These are phyloP conservation scores for Fusarium nematophilum DNA, from an alignment of 2,329 filamentous ascomycete genomes.

Conservation along the genomic window DNA sequence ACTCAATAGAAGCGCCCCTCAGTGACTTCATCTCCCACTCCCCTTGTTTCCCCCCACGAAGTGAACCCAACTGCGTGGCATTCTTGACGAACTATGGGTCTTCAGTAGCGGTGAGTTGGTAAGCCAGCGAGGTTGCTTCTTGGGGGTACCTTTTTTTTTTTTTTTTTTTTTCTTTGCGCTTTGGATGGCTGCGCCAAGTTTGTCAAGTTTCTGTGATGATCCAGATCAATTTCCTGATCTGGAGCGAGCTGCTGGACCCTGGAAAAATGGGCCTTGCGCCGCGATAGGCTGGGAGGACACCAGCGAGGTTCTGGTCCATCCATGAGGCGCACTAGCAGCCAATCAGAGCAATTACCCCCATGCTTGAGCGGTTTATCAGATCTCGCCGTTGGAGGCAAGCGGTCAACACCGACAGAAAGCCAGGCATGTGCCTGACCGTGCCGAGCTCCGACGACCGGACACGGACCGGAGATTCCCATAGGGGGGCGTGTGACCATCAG, in stretches of 20 bases:
- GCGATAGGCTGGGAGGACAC: too few species aligned
- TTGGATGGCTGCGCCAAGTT: neutral
- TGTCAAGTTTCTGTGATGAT: neutral
- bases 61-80: too few species aligned
- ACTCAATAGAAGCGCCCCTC: too few species aligned
- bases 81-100: neutral
- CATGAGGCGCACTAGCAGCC: neutral
- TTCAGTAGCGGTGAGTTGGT: too few species aligned
- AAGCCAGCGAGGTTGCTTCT: neutral
- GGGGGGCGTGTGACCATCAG: constrained; percentile 8
- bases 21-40: neutral
- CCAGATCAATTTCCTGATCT: constrained; percentile 1
- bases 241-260: constrained; percentile 1
- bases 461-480: neutral
- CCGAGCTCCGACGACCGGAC: constrained; percentile 28
- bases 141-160: too few species aligned
- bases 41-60: neutral
- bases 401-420: constrained; percentile 12
- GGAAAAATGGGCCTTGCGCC: neutral
- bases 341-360: neutral
- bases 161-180: neutral
- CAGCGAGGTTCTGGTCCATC: neutral
- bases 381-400: constrained; percentile 14
- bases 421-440: neutral
- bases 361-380: constrained; percentile 36